Evolutionary conservation across 2,329 filamentous ascomycete genomes (phyloP).

Genomic region (Colletotrichum eleusines): DNA sequence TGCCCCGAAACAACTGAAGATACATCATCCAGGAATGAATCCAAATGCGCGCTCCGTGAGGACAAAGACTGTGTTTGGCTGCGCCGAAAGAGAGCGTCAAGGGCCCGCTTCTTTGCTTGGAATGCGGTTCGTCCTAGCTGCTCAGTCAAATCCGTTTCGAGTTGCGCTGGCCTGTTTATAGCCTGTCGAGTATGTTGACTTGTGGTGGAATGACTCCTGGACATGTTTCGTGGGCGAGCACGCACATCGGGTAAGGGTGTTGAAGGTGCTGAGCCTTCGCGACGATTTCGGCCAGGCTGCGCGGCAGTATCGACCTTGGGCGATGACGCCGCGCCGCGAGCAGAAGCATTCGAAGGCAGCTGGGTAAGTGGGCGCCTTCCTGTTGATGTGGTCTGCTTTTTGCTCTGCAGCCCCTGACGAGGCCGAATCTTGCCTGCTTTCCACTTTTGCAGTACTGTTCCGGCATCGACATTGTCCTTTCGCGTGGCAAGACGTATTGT

Average conservation of each 20-base stretch:
- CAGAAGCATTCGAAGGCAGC: slow-evolving; percentile 20
- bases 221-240: slow-evolving; percentile 40
- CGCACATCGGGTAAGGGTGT: slow-evolving; percentile 14
- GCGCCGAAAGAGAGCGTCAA: slow-evolving; percentile 66
- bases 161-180: slow-evolving; percentile 62
- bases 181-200: slow-evolving; percentile 18
- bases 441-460: slow-evolving; percentile 67
- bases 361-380: slow-evolving; percentile 20
- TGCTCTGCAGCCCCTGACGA: slow-evolving; percentile 43
- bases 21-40: slow-evolving; percentile 28
- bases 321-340: slow-evolving; percentile 7
- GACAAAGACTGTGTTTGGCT: slow-evolving; percentile 36
- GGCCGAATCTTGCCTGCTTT: slow-evolving; percentile 64
- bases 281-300: slow-evolving; percentile 7
- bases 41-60: slow-evolving; percentile 27
- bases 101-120: slow-evolving; percentile 62
- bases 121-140: slow-evolving; percentile 57
- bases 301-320: neutral
- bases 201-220: slow-evolving; percentile 15
- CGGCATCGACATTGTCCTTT: slow-evolving; percentile 70
- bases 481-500: slow-evolving; percentile 71
- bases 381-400: neutral
- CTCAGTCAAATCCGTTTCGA: slow-evolving; percentile 61
- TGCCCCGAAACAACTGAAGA: slow-evolving; percentile 28
- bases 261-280: neutral